Conservation (phyloP, 148 eudicot genomes). For the Euryodendron excelsum region DNA sequence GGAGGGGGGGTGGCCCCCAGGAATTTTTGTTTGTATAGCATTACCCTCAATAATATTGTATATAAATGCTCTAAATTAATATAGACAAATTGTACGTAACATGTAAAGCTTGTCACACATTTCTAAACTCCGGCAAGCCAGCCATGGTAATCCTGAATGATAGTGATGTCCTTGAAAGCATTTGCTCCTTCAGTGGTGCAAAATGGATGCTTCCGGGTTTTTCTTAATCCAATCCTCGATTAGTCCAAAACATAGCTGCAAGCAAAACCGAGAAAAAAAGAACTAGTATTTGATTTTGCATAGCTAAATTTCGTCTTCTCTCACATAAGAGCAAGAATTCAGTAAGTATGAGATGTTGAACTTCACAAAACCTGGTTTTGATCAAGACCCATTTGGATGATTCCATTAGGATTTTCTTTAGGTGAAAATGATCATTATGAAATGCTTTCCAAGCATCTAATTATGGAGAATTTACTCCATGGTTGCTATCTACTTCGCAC, state of each 20-base stretch:
- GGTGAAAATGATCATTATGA: conserved; percentile 17
- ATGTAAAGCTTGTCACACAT: conserved; percentile 25
- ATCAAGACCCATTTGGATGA: conserved; percentile 26
- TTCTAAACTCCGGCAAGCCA: conserved; percentile 63
- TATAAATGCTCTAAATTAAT: no score
- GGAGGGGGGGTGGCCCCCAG: no score
- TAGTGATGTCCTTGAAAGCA: conserved; percentile 59
- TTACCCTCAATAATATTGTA: no score
- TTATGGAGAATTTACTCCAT: conserved; percentile 19
- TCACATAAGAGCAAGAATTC: no score
- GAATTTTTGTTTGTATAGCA: no score
- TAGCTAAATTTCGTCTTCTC: no score
- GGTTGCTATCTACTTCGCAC: neutral
- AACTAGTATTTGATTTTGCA: no score
- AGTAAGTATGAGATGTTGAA: no score
- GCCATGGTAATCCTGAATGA: conserved; percentile 85
- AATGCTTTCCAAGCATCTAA: conserved; percentile 21
- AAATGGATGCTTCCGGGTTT: conserved; percentile 69
- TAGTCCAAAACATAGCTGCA: conserved; percentile 64
- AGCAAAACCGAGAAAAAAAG: no score
- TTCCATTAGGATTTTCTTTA: conserved; percentile 9
- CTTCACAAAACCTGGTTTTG: conserved; percentile 16
- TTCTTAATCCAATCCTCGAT: conserved; percentile 66
- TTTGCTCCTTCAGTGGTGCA: conserved; percentile 56
- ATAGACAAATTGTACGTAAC: no score